Conservation (phyloP, 768 basidiomycete genomes). For the Calocybe indica region DNA sequence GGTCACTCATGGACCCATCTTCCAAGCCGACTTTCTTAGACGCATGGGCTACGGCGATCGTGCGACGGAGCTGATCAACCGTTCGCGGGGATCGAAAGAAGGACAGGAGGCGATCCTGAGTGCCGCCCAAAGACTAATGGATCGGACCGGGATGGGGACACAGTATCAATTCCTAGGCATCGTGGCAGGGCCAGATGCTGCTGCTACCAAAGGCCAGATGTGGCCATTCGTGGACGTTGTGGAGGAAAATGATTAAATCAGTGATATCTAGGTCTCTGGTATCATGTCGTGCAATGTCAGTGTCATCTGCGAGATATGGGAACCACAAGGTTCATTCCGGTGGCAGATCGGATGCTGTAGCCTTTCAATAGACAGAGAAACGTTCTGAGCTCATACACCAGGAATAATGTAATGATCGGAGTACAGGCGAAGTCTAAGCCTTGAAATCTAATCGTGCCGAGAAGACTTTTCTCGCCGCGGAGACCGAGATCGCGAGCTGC, state of each 20-base stretch:
- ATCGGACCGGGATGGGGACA: constrained; percentile 77
- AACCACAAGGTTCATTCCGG: too few species aligned
- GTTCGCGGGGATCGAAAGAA: constrained; percentile 41
- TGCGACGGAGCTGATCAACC: constrained; percentile 48
- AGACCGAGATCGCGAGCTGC: constrained; percentile 31
- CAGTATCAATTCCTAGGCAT: constrained; percentile 81
- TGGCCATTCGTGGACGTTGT: constrained; percentile 29
- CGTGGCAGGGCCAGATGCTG: constrained; percentile 15
- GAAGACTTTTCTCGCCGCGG: constrained; percentile 14
- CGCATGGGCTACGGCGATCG: constrained; percentile 71
- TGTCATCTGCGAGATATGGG: constrained; percentile 1
- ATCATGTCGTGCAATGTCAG: constrained; percentile 2
- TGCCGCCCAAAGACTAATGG: constrained; percentile 69
- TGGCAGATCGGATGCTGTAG: too few species aligned
- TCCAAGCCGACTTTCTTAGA: constrained; percentile 74
- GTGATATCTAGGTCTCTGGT: constrained; percentile 1
- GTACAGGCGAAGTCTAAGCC: neutral
- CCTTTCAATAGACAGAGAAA: neutral
- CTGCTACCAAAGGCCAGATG: constrained; percentile 5
- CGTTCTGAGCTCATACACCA: too few species aligned
- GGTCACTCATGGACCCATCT: constrained; percentile 56
- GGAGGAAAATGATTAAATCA: neutral
- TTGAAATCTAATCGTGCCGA: neutral
- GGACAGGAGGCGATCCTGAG: constrained; percentile 46
- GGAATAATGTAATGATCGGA: too few species aligned